These are phyloP conservation scores for Hortiboletus flavorubellus DNA, from an alignment of 768 basidiomycete species.

Conservation along the genomic window DNA sequence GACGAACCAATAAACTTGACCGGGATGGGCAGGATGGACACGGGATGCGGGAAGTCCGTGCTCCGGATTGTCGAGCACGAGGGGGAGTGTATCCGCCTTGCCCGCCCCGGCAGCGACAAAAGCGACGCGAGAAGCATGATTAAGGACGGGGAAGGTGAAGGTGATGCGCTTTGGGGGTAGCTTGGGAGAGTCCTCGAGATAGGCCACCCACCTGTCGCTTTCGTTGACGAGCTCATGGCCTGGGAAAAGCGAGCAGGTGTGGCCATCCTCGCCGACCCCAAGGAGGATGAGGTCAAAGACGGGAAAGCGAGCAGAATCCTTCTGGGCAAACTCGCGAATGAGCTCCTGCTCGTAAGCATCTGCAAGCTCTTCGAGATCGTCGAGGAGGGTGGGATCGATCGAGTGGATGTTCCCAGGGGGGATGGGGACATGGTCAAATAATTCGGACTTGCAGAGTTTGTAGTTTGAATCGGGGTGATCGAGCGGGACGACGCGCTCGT, in stretches of 20 bases:
- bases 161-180: slow-evolving; percentile 89
- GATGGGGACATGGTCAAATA: slow-evolving; percentile 84
- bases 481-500: slow-evolving; percentile 93
- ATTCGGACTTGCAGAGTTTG: slow-evolving; percentile 60
- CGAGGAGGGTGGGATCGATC: slow-evolving; percentile 64
- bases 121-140: slow-evolving; percentile 81
- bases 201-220: slow-evolving; percentile 92
- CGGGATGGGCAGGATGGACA: slow-evolving; percentile 74
- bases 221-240: slow-evolving; percentile 83
- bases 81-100: slow-evolving; percentile 73
- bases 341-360: slow-evolving; percentile 82
- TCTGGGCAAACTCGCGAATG: slow-evolving; percentile 87
- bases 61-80: slow-evolving; percentile 79
- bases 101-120: slow-evolving; percentile 85
- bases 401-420: slow-evolving; percentile 75
- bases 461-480: slow-evolving; percentile 95
- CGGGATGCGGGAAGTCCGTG: slow-evolving; percentile 74
- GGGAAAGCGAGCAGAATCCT: slow-evolving; percentile 93
- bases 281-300: slow-evolving; percentile 96
- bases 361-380: slow-evolving; percentile 76
- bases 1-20: slow-evolving; percentile 92
- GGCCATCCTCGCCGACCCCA: slow-evolving; percentile 97
- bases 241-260: slow-evolving; percentile 97
- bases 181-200: slow-evolving; percentile 91
- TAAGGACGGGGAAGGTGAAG: slow-evolving; percentile 87